phyloP scores from a whole-genome alignment of 305 asterid species.

The Lippia alba region DNA sequence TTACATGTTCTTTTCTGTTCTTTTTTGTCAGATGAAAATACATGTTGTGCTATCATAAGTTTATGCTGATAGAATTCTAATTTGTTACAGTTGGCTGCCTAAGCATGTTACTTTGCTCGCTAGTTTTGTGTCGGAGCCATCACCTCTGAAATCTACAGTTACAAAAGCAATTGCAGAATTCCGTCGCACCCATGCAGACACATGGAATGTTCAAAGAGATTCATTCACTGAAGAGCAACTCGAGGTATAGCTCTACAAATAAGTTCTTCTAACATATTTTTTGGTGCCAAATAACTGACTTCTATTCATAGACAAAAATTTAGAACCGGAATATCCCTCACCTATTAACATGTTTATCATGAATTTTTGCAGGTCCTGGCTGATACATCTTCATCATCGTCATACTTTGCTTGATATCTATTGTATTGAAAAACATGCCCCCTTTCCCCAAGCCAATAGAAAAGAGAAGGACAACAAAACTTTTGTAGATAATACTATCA shows the following conservation, averaged over 20 bases:
- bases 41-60: not conserved
- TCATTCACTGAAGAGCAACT: constrained; percentile 95
- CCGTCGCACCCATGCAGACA: constrained; percentile 99
- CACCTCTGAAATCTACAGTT: constrained; percentile 94
- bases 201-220: constrained; percentile 96
- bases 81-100: constrained; percentile 89
- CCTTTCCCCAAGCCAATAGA: constrained; percentile 24
- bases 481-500: not conserved
- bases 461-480: constrained; percentile 20
- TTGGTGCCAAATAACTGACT: constrained; percentile 6
- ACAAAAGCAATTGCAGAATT: constrained; percentile 98
- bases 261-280: not conserved
- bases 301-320: not conserved
- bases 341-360: constrained; percentile 24
- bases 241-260: constrained; percentile 61
- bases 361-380: constrained; percentile 80
- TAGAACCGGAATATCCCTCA: not conserved
- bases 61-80: constrained; percentile 8
- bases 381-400: constrained; percentile 94
- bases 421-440: constrained; percentile 21
- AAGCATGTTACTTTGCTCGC: constrained; percentile 91
- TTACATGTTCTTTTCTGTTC: too few relatives aligned
- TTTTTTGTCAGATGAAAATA: not conserved
- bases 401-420: constrained; percentile 81
- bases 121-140: constrained; percentile 85